Evolutionary conservation across 2,329 filamentous ascomycete species (phyloP).

Genomic region (Pestalotiopsis sp.): DNA sequence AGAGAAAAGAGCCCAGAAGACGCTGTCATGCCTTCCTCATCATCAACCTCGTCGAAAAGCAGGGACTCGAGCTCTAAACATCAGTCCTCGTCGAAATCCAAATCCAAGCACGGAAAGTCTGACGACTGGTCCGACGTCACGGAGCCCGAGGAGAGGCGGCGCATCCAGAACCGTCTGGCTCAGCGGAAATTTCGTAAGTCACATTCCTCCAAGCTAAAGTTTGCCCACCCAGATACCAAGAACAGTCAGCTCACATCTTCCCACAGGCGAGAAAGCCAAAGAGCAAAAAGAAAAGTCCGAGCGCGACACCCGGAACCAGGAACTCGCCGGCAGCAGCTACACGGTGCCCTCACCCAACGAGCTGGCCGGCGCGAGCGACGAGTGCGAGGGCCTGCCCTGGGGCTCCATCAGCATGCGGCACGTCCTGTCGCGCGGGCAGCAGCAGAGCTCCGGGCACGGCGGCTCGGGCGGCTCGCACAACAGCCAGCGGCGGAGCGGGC

Average conservation of each 20-base stretch:
- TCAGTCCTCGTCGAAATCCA: conserved; percentile 38
- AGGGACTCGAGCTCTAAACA: conserved; percentile 31
- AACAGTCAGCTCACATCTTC: conserved; percentile 14
- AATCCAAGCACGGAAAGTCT: conserved; percentile 37
- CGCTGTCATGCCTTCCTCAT: conserved; percentile 25
- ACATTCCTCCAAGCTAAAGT: too few relatives aligned
- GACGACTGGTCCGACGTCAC: conserved; percentile 72
- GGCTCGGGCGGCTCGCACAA: conserved; percentile 26
- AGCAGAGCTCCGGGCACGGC: conserved; percentile 22
- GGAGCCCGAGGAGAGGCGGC: conserved; percentile 71
- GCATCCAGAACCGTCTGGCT: conserved; percentile 76
- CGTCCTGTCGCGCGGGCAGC: conserved; percentile 53
- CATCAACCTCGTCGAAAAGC: conserved; percentile 36
- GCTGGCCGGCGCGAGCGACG: conserved; percentile 50
- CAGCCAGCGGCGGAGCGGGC: conserved; percentile 43
- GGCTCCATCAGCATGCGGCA: conserved; percentile 66
- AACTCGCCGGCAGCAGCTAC: conserved; percentile 67
- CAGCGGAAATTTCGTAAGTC: conserved; percentile 78
- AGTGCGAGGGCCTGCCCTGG: conserved; percentile 71
- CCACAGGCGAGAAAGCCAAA: conserved; percentile 68
- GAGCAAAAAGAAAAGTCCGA: conserved; percentile 69
- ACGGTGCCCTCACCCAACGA: conserved; percentile 61
- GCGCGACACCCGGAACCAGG: conserved; percentile 64
- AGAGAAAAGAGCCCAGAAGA: background rate
- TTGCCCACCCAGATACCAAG: background rate